Conservation (phyloP, 345 rosid species). For the Psidium friedrichsthalianum region DNA sequence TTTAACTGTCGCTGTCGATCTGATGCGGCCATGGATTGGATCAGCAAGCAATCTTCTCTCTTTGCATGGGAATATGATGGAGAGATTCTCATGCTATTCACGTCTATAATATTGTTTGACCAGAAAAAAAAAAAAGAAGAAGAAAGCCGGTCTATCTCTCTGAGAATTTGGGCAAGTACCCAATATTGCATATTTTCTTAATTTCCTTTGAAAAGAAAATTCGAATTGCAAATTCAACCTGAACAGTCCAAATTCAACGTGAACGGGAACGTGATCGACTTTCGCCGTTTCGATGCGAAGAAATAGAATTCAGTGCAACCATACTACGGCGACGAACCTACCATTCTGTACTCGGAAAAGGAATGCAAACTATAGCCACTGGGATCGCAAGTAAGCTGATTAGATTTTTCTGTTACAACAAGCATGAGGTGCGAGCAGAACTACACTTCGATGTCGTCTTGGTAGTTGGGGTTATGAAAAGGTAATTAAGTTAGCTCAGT, state of each 20-base stretch:
- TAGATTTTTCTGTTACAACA: neutral
- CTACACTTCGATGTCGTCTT: neutral
- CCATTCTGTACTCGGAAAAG: neutral
- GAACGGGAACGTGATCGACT: fast-evolving
- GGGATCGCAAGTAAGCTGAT: neutral
- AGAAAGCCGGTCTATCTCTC: too few relatives aligned
- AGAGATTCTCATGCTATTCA: neutral
- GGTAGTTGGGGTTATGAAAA: neutral
- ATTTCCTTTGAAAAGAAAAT: neutral
- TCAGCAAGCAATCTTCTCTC: neutral
- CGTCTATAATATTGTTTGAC: neutral
- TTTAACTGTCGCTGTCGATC: neutral
- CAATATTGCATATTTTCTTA: neutral
- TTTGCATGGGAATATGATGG: neutral
- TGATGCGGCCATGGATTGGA: neutral
- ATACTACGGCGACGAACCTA: fast-evolving
- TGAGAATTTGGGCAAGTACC: neutral
- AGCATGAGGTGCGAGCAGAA: neutral
- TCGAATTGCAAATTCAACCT: too few relatives aligned
- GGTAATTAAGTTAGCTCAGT: neutral
- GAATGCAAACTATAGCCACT: neutral
- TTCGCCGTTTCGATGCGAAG: neutral
- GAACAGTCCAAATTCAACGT: neutral
- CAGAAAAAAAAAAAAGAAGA: too few relatives aligned
- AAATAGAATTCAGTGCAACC: neutral